phyloP scores from a whole-genome alignment of 306 rosid species.

The Gynostemma pentaphyllum region DNA sequence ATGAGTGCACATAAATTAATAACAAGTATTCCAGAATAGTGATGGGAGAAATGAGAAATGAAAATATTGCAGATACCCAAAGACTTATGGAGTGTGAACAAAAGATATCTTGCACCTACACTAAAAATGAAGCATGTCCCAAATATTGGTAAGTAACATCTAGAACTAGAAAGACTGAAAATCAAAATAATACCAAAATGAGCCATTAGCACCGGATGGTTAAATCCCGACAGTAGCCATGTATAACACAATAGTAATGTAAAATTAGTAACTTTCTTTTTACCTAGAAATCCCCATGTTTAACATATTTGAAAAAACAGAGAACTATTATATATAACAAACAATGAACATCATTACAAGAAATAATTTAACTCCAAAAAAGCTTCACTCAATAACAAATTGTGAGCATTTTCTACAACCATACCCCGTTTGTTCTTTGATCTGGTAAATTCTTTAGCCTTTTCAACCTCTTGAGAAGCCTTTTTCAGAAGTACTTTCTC shows the following conservation, averaged over 20 bases:
- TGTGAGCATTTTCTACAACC: not conserved
- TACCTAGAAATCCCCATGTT: not conserved
- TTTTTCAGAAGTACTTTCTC: constrained; percentile 87
- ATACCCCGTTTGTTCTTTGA: constrained; percentile 82
- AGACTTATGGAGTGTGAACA: not conserved
- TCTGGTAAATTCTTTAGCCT: constrained; percentile 78
- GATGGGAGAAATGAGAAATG: not conserved
- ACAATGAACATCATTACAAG: not conserved
- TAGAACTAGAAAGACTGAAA: not conserved
- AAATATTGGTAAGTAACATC: not conserved
- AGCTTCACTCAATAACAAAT: not conserved
- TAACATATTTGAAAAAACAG: not conserved
- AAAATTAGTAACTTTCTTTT: not conserved
- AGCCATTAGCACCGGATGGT: not conserved
- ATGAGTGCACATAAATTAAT: not conserved
- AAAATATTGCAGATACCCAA: not conserved
- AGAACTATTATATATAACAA: not conserved
- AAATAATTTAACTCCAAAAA: not conserved
- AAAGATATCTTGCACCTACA: not conserved
- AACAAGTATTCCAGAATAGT: not conserved
- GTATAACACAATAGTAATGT: no score
- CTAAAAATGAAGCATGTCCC: not conserved
- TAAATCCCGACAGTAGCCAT: not conserved
- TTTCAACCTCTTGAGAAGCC: constrained; percentile 74
- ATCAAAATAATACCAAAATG: not conserved